These are phyloP conservation scores for Golubevia sp. DNA, from an alignment of 1,284 basidiomycete genomes.

Conservation along the genomic window DNA sequence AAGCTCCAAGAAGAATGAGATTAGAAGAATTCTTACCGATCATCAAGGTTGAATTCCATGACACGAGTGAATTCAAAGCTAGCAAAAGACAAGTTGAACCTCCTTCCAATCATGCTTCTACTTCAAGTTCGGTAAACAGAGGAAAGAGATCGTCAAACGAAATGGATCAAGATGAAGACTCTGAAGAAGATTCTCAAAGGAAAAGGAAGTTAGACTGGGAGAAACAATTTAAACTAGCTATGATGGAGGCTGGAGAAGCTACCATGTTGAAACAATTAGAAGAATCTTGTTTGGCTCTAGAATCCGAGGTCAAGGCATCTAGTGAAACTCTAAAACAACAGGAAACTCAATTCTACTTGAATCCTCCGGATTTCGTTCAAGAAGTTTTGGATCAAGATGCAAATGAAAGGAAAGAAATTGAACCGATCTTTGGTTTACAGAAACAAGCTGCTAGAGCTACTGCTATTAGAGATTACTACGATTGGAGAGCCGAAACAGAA, in stretches of 20 bases:
- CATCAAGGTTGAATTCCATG: background rate
- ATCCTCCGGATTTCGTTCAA: slow-evolving; percentile 49
- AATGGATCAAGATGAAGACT: no score
- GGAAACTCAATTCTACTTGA: slow-evolving; percentile 3
- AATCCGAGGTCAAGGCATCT: no score
- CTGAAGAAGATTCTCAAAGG: no score
- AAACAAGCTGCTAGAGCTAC: slow-evolving; percentile 51
- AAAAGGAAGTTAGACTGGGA: no score
- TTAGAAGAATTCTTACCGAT: background rate
- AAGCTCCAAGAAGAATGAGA: background rate
- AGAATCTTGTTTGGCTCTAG: no score
- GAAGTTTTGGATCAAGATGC: slow-evolving; percentile 45
- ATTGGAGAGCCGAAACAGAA: slow-evolving; percentile 54
- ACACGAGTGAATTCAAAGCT: background rate
- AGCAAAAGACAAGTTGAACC: background rate
- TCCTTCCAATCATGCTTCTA: no score
- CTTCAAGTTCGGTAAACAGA: no score
- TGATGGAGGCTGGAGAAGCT: no score
- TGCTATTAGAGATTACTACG: slow-evolving; percentile 50
- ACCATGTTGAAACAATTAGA: no score
- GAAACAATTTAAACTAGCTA: no score
- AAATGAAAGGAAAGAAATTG: slow-evolving; percentile 44
- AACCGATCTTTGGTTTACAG: slow-evolving; percentile 49
- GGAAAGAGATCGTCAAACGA: no score
- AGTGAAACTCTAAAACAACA: no score